Evolutionary conservation across 2,329 filamentous ascomycete genomes (phyloP).

Genomic region (Cladophialophora psammophila): DNA sequence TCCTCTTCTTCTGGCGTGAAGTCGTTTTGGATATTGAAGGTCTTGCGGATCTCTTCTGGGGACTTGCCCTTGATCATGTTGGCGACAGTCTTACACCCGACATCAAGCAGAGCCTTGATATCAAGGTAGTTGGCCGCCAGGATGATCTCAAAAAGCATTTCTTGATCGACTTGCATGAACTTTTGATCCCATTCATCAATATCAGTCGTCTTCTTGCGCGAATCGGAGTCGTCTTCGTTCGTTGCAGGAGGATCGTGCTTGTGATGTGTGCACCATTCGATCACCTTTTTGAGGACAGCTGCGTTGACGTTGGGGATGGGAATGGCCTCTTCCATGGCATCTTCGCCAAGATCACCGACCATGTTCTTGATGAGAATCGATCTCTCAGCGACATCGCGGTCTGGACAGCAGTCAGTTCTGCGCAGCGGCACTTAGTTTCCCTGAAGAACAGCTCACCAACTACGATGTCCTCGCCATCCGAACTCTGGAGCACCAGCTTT

Average conservation of each 20-base stretch:
- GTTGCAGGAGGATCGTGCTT: slow-evolving; percentile 82
- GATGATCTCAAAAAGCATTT: slow-evolving; percentile 99
- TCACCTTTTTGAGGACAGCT: slow-evolving; percentile 90
- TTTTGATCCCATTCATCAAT: slow-evolving; percentile 99
- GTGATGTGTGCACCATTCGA: slow-evolving; percentile 98
- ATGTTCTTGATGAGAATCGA: slow-evolving; percentile 98
- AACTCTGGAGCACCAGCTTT: slow-evolving; percentile 58
- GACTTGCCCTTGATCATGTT: slow-evolving; percentile 99
- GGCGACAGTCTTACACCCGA: slow-evolving; percentile 98
- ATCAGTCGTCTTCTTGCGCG: slow-evolving; percentile 96
- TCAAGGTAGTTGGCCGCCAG: slow-evolving; percentile 98
- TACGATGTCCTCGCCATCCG: slow-evolving; percentile 57
- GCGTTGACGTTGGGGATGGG: slow-evolving; percentile 93
- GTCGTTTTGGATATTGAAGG: slow-evolving; percentile 99
- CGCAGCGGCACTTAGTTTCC: slow-evolving; percentile 4
- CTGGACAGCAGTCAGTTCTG: slow-evolving; percentile 53
- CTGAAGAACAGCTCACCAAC: slow-evolving; percentile 56
- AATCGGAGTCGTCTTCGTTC: slow-evolving; percentile 89
- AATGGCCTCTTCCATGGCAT: slow-evolving; percentile 70
- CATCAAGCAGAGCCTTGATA: slow-evolving; percentile 96
- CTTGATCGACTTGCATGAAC: slow-evolving; percentile 99
- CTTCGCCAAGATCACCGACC: slow-evolving; percentile 86
- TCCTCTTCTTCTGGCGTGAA: slow-evolving; percentile 99
- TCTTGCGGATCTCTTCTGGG: slow-evolving; percentile 98
- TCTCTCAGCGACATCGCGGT: slow-evolving; percentile 85